Percentiles rank a stretch among this genome's conserved stretches.
Evolutionary conservation across 768 basidiomycete species (phyloP).

Genomic region (Termitomyces sp.): DNA sequence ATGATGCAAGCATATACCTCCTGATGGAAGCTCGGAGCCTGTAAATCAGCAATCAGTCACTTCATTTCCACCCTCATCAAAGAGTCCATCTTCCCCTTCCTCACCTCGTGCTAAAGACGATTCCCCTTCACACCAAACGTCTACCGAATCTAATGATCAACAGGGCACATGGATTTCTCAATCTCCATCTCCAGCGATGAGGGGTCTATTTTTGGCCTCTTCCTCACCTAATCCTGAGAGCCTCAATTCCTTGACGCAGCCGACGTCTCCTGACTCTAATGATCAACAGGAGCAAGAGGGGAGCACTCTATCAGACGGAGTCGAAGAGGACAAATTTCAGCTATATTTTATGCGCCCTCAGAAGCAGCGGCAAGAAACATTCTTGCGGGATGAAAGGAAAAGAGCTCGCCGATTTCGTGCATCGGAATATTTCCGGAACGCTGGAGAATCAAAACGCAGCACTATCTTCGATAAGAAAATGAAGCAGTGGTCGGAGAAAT

Average conservation of each 20-base stretch:
- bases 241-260: background rate
- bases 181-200: background rate
- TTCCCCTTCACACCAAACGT: background rate
- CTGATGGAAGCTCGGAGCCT: background rate
- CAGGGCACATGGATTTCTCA: background rate
- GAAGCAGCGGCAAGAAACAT: background rate
- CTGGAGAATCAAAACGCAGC: background rate
- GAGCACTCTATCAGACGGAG: background rate
- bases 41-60: background rate
- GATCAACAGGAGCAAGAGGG: background rate
- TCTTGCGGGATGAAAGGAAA: background rate
- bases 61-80: background rate
- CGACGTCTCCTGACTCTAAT: background rate
- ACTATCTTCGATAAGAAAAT: background rate
- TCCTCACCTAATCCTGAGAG: background rate
- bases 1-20: background rate
- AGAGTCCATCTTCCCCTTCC: background rate
- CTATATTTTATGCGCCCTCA: background rate
- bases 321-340: background rate
- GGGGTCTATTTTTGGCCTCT: background rate
- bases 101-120: background rate
- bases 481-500: background rate
- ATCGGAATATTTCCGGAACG: background rate
- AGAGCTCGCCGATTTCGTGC: background rate
- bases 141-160: background rate